Evolutionary conservation across 2,329 filamentous ascomycete genomes (phyloP), one percentile per base, ranked within the genome.

Genomic region (Alternaria incomplexa): DNA sequence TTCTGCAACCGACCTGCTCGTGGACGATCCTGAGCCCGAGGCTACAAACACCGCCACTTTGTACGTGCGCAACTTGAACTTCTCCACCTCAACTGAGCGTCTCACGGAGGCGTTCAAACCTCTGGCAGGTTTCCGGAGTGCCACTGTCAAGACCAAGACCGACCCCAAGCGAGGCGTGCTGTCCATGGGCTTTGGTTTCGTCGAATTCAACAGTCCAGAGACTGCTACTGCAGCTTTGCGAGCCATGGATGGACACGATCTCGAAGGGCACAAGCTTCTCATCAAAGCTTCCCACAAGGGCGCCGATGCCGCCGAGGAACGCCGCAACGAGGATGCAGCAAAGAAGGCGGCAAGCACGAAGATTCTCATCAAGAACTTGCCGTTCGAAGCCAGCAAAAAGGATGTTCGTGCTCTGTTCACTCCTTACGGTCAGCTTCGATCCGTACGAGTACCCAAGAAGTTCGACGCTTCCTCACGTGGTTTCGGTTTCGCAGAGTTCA

Each of bases 281-380:
- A 91, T 98, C 66, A 93, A 93, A 81, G 89, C 91, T 47, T 97
- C 94, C 7, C 93, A 97, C 83, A 93, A 91, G 80, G 93, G 91
- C 20, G 85, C 90, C 61, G 94, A 98, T 81, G 93, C 93, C 17
- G 94, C 92, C 2, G 93, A 97, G 77, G 92, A 97, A 81, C 88
- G 92, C 69, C 89, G 91, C 67, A 91, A 90, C 70, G 91, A 95
- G 69, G 93, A 98, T 76, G 89, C 87, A 68, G 89, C 91, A 54
- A 96, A 93, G 85, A 96, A 95, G 81, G 83, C 88, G 54, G 89
- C 92, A 23, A 88, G 89, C 70, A 97, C 94, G 51, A 98, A 98
- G 86, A 91, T 99, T 76, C 90, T 98, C 81, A 91, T 99, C 84
- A 99, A 98, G 85, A 99, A 99, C 84, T 83, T 99, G 81, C 95